phyloP scores from a whole-genome alignment of 2,329 filamentous ascomycete species.

The Escovopsis sp. region DNA sequence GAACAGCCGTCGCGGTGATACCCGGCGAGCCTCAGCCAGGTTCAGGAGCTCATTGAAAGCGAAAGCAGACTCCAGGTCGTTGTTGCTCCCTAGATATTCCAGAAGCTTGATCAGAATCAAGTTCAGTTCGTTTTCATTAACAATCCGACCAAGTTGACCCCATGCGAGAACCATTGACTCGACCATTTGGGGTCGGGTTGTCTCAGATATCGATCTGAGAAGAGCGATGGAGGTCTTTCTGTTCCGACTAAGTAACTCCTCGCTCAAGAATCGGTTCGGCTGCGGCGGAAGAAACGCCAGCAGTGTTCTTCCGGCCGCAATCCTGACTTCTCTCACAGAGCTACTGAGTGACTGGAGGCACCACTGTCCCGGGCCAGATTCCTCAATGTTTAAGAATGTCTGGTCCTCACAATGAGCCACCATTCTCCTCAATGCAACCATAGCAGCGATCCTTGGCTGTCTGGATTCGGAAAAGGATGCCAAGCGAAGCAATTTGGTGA shows the following conservation, averaged over 20 bases:
- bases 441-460: conserved; percentile 52
- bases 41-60: conserved; percentile 71
- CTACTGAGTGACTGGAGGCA: conserved; percentile 70
- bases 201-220: conserved; percentile 57
- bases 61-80: conserved; percentile 62
- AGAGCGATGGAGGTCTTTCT: conserved; percentile 55
- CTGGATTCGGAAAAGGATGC: conserved; percentile 36
- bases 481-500: conserved; percentile 31
- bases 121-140: conserved; percentile 71
- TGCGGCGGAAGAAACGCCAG: conserved; percentile 43
- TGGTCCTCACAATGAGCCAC: conserved; percentile 48
- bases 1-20: conserved; percentile 55
- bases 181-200: conserved; percentile 50
- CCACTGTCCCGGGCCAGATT: conserved; percentile 59
- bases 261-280: conserved; percentile 6
- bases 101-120: conserved; percentile 71
- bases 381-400: conserved; percentile 50
- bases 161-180: conserved; percentile 79
- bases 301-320: conserved; percentile 59
- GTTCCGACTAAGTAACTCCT: conserved; percentile 26
- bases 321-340: conserved; percentile 69
- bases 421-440: conserved; percentile 56
- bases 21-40: conserved; percentile 49
- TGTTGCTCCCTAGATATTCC: conserved; percentile 74
- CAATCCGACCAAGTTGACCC: conserved; percentile 66